These are phyloP conservation scores for Cymbopogon flexuosus DNA, from an alignment of 202 grass and related monocot species.

Conservation along the genomic window DNA sequence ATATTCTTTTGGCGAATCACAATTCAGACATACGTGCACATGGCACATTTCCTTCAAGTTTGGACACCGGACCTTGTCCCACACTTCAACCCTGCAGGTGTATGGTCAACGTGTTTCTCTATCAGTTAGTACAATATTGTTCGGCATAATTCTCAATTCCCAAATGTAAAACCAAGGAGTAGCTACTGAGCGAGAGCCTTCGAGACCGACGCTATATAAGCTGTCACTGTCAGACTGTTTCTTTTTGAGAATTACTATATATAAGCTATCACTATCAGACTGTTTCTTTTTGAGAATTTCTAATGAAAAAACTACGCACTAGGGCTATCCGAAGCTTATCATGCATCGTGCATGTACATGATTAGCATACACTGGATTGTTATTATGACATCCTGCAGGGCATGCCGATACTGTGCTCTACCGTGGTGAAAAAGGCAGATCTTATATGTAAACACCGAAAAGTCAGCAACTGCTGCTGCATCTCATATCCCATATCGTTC, in stretches of 20 bases:
- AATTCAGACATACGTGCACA: background rate
- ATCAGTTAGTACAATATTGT: no score
- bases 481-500: background rate
- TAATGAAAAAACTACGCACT: background rate
- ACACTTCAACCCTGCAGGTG: no score
- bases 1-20: background rate
- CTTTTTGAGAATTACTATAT: no score
- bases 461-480: conserved; percentile 24
- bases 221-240: no score
- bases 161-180: no score
- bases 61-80: no score
- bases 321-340: background rate
- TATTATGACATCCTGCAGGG: background rate
- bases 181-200: background rate
- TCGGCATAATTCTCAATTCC: no score
- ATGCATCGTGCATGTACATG: background rate
- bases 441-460: background rate
- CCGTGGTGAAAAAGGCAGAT: conserved; percentile 2
- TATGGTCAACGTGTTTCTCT: no score
- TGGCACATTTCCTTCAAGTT: no score
- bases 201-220: background rate
- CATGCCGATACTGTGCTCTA: conserved; percentile 3
- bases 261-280: background rate
- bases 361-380: background rate
- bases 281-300: background rate